Conservation (phyloP, 2,329 filamentous ascomycete species). For the Alternaria sp. region DNA sequence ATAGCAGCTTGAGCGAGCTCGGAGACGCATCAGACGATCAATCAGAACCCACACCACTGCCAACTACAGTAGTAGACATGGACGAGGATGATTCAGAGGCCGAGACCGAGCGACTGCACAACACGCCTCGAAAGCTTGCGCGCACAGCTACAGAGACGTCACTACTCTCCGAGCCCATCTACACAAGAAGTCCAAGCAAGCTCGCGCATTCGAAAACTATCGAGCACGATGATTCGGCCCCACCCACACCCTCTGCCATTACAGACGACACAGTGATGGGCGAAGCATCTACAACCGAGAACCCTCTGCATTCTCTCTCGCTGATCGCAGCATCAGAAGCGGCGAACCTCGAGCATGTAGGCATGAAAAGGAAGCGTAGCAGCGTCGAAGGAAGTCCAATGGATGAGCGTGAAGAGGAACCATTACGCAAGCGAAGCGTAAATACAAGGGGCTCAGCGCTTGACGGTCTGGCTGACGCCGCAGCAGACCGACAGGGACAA, state of each 20-base stretch:
- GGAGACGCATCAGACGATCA: conserved; percentile 76
- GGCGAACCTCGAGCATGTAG: conserved; percentile 41
- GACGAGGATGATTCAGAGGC: conserved; percentile 80
- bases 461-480: conserved; percentile 44
- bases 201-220: conserved; percentile 46
- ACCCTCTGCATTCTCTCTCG: conserved; percentile 45
- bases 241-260: conserved; percentile 38
- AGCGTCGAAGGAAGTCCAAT: conserved; percentile 51
- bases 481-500: conserved; percentile 40
- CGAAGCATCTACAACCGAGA: conserved; percentile 31
- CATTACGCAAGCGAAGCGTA: conserved; percentile 51
- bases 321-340: conserved; percentile 45
- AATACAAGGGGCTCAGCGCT: conserved; percentile 33
- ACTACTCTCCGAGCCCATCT: conserved; percentile 44
- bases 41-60: conserved; percentile 46
- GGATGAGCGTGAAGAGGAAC: conserved; percentile 48
- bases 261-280: conserved; percentile 27
- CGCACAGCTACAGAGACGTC: conserved; percentile 47
- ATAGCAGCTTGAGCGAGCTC: conserved; percentile 92
- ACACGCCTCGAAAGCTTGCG: conserved; percentile 75
- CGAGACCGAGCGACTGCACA: conserved; percentile 91
- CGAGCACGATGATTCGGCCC: conserved; percentile 42
- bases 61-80: conserved; percentile 34
- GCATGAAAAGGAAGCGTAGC: conserved; percentile 58
- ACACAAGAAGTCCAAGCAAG: conserved; percentile 51